These are phyloP conservation scores for Pseudogymnoascus sp. DNA, from an alignment of 2,329 filamentous ascomycete species.

Conservation along the genomic window DNA sequence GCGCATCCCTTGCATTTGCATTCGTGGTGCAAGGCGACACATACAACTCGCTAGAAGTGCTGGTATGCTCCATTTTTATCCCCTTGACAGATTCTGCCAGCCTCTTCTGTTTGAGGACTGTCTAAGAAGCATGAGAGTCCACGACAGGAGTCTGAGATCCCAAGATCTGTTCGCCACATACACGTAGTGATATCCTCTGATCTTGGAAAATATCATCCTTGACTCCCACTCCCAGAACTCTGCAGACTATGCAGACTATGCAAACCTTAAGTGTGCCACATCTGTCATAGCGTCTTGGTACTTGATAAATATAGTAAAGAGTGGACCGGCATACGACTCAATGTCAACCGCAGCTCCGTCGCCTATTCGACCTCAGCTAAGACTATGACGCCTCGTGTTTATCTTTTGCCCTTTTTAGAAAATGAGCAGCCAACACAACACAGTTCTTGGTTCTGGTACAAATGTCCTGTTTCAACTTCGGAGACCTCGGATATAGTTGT, in stretches of 20 bases:
- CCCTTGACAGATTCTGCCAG: background rate
- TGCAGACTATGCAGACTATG: background rate
- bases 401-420: background rate
- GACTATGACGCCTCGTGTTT: background rate
- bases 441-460: background rate
- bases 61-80: background rate
- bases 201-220: background rate
- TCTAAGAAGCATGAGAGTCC: background rate
- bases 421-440: background rate
- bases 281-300: background rate
- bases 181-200: background rate
- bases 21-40: background rate
- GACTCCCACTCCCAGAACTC: too few species aligned
- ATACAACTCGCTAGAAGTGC: background rate
- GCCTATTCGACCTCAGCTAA: background rate
- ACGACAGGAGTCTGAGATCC: background rate
- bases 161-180: background rate
- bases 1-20: background rate
- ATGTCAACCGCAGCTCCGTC: conserved; percentile 1
- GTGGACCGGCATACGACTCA: background rate
- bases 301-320: background rate
- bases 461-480: background rate
- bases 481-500: background rate
- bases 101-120: background rate
- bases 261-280: conserved; percentile 5